Evolutionary conservation across 169 alveolate species (phyloP).

Genomic region (Babesia bovis): DNA sequence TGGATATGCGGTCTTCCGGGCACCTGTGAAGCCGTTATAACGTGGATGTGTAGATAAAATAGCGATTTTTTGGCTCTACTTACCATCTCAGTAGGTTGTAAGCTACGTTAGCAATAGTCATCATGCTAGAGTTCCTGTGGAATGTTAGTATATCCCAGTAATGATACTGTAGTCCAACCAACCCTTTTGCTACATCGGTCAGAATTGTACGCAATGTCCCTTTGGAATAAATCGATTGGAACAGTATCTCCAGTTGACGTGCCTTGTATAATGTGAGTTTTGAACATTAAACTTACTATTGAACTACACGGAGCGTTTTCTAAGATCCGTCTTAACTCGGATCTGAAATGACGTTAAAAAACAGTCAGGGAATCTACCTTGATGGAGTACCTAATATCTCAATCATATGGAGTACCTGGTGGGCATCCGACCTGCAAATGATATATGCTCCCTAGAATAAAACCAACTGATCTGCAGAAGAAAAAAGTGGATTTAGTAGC

Average conservation of each 20-base stretch:
- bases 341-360: conserved; percentile 3
- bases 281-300: conserved; percentile 12
- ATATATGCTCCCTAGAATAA: neutral
- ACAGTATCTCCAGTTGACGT: conserved; percentile 24
- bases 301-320: conserved; percentile 28
- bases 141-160: neutral
- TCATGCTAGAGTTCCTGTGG: conserved; percentile 24
- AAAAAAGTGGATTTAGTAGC: conserved; percentile 48
- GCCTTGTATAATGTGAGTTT: conserved; percentile 3
- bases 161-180: neutral
- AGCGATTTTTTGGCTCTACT: neutral
- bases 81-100: conserved; percentile 37
- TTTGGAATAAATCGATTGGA: conserved; percentile 10
- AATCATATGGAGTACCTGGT: conserved; percentile 31
- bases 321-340: conserved; percentile 26
- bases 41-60: neutral
- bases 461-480: conserved; percentile 33
- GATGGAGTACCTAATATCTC: conserved; percentile 57
- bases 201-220: conserved; percentile 11
- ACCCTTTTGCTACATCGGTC: conserved; percentile 31
- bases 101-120: conserved; percentile 36
- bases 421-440: conserved; percentile 36
- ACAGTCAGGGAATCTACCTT: conserved; percentile 10
- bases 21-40: neutral
- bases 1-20: conserved; percentile 32